Conservation (phyloP, 2,329 filamentous ascomycete genomes). For the Fusarium liriodendri region DNA sequence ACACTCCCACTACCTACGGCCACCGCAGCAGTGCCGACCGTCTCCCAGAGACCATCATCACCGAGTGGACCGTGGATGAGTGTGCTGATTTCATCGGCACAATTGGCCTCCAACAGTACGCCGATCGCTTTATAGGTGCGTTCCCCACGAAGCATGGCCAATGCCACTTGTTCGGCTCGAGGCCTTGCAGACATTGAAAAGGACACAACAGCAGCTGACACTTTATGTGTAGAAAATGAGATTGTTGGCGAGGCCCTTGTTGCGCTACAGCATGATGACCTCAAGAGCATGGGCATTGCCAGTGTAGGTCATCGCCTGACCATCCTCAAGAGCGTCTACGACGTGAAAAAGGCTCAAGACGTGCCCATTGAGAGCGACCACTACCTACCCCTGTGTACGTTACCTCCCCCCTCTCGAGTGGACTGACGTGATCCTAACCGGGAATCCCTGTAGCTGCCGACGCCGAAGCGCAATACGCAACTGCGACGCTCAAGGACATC, state of each 20-base stretch:
- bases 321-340: conserved; percentile 95
- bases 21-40: conserved; percentile 73
- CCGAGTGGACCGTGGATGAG: conserved; percentile 86
- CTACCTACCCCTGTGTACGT: conserved; percentile 88
- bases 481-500: conserved; percentile 92
- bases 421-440: conserved; percentile 37
- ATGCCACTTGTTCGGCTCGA: not conserved
- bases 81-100: conserved; percentile 88
- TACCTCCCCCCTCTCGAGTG: conserved; percentile 21
- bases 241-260: conserved; percentile 93
- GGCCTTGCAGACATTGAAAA: not conserved
- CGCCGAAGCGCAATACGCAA: conserved; percentile 84
- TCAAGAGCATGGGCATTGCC: conserved; percentile 93
- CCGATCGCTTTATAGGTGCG: conserved; percentile 84
- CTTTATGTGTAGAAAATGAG: conserved; percentile 77
- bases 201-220: conserved; percentile 22
- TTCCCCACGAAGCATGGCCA: conserved; percentile 36
- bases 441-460: conserved; percentile 76
- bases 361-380: conserved; percentile 92
- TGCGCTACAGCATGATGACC: conserved; percentile 88
- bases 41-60: conserved; percentile 79
- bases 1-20: conserved; percentile 83
- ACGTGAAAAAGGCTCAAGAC: conserved; percentile 94
- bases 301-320: conserved; percentile 96
- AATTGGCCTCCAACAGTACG: conserved; percentile 85